Percentiles rank a stretch among this genome's conserved stretches.
Evolutionary conservation across 345 rosid species (phyloP).

Genomic region (Murraya paniculata): DNA sequence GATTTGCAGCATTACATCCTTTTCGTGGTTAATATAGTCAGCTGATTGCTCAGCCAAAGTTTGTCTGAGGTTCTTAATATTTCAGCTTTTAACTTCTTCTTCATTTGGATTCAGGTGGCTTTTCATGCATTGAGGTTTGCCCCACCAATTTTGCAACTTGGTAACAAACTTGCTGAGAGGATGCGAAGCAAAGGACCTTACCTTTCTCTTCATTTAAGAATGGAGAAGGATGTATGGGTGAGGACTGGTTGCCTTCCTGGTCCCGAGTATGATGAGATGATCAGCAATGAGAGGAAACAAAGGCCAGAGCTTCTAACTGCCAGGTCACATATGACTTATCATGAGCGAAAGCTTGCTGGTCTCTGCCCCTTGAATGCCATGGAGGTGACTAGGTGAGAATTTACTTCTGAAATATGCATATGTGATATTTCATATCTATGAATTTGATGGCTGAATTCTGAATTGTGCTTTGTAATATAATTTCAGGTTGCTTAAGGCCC

Average conservation of each 20-base stretch:
- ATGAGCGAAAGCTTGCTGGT: constrained; percentile 77
- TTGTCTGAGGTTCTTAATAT: background rate
- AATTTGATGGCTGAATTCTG: background rate
- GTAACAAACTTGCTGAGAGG: constrained; percentile 74
- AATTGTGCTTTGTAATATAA: background rate
- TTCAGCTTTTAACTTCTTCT: background rate
- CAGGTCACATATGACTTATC: constrained; percentile 76
- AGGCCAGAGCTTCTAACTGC: constrained; percentile 92
- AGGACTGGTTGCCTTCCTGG: constrained; percentile 97
- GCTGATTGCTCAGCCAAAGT: background rate
- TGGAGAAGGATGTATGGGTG: constrained; percentile 97
- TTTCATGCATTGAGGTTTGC: constrained; percentile 80
- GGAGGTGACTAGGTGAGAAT: constrained; percentile 77
- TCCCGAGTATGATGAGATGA: constrained; percentile 66
- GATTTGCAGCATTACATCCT: background rate
- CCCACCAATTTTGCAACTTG: constrained; percentile 63
- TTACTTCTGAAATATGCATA: background rate
- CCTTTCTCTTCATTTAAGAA: constrained; percentile 79
- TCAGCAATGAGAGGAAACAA: constrained; percentile 61
- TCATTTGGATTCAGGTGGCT: constrained; percentile 56
- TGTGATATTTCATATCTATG: background rate
- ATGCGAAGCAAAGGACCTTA: constrained; percentile 87
- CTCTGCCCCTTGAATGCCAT: constrained; percentile 87
- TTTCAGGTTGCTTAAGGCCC: constrained; percentile 86
- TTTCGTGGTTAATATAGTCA: background rate